Evolutionary conservation across 2,329 filamentous ascomycete genomes (phyloP), one percentile per base, ranked within the genome.

Genomic region (Verticillium nubilum): DNA sequence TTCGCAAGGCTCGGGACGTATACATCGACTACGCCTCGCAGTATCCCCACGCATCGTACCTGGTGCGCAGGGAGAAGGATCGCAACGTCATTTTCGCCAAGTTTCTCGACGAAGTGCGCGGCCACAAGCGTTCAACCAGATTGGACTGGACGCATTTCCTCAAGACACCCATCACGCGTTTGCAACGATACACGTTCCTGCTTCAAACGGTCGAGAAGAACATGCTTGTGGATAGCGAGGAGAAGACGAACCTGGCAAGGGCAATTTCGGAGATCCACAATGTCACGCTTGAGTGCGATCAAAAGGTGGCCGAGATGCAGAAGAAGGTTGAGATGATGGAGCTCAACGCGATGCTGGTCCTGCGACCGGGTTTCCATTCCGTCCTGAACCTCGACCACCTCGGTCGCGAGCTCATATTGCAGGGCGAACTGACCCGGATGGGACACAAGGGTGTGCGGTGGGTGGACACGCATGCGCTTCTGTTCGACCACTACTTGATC

Each of bases 401-500:
- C n/a, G 94, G 94, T 15, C 86, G 95, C 63, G 89, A 97, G 69
- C 83, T 99, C 59, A 89, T 99, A 62, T 89, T 89, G 73, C 86
- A 93, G 67, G 95, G 95, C 60, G 93, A 98, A 67, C 77, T 99
- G 60, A 92, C 96, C 71, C 84, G 95, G 63, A 89, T 92, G 78
- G 92, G 94, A 59, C 91, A 88, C 52, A 96, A 91, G 71, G 87
- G 92, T 59, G 95, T 98, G 70, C 89, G 88, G 63, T 97, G 94
- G 89, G 87, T 98, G 7, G 95, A 99, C 68, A 96, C 91, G 0
- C 92, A 97, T 71, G 92, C 91, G 2, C 83, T 99, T 53, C 82
- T 99, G 0, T 98, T 99, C 69, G 96, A 99, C 68, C 93, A 99
- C 74, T 99, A 97, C 72, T 82, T 99, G 37, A 93, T 99, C 33